phyloP scores from a whole-genome alignment of 306 rosid genomes.

The Hippophae rhamnoides region DNA sequence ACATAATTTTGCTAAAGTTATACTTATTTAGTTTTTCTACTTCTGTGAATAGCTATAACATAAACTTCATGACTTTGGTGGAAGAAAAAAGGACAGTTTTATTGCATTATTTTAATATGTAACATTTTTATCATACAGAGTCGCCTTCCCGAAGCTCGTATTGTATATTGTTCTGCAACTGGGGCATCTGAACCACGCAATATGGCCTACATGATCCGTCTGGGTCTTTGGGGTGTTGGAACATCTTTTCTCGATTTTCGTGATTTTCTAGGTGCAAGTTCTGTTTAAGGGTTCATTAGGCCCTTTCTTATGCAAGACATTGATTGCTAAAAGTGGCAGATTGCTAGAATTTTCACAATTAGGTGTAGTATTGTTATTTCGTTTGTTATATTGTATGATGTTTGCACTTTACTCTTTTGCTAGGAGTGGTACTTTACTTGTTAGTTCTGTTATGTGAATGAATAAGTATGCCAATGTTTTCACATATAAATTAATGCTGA shows the following conservation, averaged over 20 bases:
- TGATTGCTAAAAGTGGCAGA: no score
- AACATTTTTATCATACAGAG: conserved; percentile 47
- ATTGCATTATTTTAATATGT: conserved; percentile 11
- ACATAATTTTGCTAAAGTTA: no score
- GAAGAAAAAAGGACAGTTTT: not conserved
- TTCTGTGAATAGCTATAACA: not conserved
- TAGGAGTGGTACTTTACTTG: no score
- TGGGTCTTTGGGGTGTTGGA: conserved; percentile 96
- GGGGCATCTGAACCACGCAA: conserved; percentile 99
- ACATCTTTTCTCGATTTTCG: conserved; percentile 78
- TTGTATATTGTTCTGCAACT: conserved; percentile 94
- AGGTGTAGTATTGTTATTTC: not conserved
- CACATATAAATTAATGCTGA: not conserved
- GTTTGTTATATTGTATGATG: not conserved
- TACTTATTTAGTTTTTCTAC: no score
- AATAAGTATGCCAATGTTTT: not conserved
- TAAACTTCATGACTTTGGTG: not conserved
- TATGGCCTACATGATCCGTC: conserved; percentile 98
- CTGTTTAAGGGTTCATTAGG: not conserved
- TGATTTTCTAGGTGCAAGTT: conserved; percentile 69
- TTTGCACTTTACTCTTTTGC: not conserved
- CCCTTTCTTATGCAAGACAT: no score
- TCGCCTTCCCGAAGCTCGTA: conserved; percentile 78
- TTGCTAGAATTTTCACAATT: no score
- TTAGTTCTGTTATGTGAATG: not conserved